These are phyloP conservation scores for Penicillium bovifimosum DNA, from an alignment of 495 filamentous ascomycete genomes.

Conservation along the genomic window DNA sequence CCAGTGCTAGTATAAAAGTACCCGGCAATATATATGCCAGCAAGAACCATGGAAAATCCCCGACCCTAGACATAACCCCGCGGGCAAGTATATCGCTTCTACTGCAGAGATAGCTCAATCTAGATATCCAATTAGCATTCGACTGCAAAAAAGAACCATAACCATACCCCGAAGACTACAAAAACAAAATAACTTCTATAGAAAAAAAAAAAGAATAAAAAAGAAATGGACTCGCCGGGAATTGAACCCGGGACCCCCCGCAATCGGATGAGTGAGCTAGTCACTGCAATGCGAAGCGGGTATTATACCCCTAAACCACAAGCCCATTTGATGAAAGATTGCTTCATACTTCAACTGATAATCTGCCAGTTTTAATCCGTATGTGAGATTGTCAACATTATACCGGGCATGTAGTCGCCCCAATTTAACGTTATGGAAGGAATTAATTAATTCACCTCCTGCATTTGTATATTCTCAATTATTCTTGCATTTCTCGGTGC, in stretches of 20 bases:
- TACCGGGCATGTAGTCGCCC: no score
- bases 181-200: not conserved
- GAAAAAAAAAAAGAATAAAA: conserved; percentile 10
- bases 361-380: not conserved
- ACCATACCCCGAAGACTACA: no score
- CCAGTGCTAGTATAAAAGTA: no score
- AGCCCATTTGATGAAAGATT: conserved; percentile 4
- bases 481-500: no score
- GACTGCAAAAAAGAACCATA: no score
- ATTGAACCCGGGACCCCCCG: conserved; percentile 17
- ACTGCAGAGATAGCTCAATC: no score
- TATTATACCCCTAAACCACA: conserved; percentile 17
- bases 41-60: no score
- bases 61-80: no score
- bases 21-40: no score
- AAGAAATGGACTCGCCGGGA: conserved; percentile 14
- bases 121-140: no score
- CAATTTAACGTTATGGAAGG: not conserved
- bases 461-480: no score
- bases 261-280: conserved; percentile 2
- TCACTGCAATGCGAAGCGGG: conserved; percentile 9
- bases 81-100: no score
- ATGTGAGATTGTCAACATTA: not conserved
- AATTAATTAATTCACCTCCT: not conserved
- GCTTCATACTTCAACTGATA: not conserved